Evolutionary conservation across 345 rosid genomes (phyloP), one percentile per base, ranked within the genome.

Genomic region (Boechera stricta): DNA sequence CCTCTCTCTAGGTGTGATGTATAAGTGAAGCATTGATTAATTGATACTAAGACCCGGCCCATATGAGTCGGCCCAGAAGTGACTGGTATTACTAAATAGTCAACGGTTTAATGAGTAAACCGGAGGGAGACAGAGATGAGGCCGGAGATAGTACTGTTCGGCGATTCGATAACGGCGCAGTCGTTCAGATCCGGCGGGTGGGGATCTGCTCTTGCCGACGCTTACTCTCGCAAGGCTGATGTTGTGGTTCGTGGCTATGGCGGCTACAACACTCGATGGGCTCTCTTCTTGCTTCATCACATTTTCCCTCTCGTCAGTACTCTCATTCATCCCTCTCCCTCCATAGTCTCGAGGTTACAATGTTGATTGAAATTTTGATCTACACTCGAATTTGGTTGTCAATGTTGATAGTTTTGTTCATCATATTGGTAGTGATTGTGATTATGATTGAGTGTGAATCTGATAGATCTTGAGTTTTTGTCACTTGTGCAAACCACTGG

Each of bases 261-360:
- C 48, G 98, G 98, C 29, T 94, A 94, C 91, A 94, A 88, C 82
- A 90, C 95, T 54, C 78, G 93, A 84, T 91, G 95, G 98, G 97
- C 97, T 66, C 79, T 93, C 78, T 91, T 91, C 86, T 83, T 93
- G 89, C 82, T 93, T 45, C 84, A 82, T 55, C 90, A 86, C 78
- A 71, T 89, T 52, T 91, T 93, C 83, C 92, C 94, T 77, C 84
- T 80, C 75, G 97, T 89, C 73, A 64, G 80, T 31, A 47, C 47
- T 48, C 38, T 21, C 24, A 21, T 47, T 47, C 2, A 13, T 28
- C 7, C 18, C 63, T 5, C n/a, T 32, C 13, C 54, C 38, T 36
- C 10, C 24, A 21, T 21, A 21, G 24, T 3, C 18, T 36, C 48
- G 16, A n/a, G 21, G 31, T 6, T 71, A 2, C 28, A 58, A 21